Percentiles rank a stretch among this genome's conserved stretches.
Evolutionary conservation across 768 basidiomycete genomes (phyloP).

Genomic region (Lanmaoa pseudosensibilis): DNA sequence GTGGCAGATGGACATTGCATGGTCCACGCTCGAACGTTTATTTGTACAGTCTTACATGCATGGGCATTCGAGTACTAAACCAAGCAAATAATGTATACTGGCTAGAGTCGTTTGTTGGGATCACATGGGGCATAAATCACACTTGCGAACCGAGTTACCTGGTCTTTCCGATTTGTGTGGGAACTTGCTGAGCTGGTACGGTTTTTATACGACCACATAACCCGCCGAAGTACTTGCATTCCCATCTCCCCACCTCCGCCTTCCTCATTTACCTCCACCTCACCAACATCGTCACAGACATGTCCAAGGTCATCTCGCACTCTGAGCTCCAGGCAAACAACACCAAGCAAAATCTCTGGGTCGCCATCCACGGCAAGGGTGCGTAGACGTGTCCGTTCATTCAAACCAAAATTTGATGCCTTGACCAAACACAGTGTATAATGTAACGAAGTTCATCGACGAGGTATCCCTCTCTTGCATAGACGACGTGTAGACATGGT

Average conservation of each 20-base stretch:
- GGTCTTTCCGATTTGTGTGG: slow-evolving; percentile 20
- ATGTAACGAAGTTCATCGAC: slow-evolving; percentile 91
- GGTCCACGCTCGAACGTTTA: slow-evolving; percentile 81
- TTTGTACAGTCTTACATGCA: slow-evolving; percentile 36
- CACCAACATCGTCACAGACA: slow-evolving; percentile 25
- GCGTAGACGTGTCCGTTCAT: slow-evolving; percentile 4
- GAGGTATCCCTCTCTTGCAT: slow-evolving; percentile 55
- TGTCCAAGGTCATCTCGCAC: slow-evolving; percentile 58
- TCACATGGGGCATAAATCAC: too few species aligned
- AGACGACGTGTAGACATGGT: background rate
- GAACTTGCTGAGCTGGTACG: slow-evolving; percentile 26
- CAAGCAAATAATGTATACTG: slow-evolving; percentile 43
- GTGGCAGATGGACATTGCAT: slow-evolving; percentile 63
- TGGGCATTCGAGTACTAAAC: slow-evolving; percentile 84
- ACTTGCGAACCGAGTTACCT: too few species aligned
- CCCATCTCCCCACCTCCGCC: slow-evolving; percentile 3
- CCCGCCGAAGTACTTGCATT: background rate
- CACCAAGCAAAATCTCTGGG: slow-evolving; percentile 72
- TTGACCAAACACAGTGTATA: slow-evolving; percentile 65
- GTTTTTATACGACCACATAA: slow-evolving; percentile 17
- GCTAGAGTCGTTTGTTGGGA: background rate
- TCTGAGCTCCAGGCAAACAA: slow-evolving; percentile 80
- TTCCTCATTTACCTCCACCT: slow-evolving; percentile 14
- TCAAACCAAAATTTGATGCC: background rate
- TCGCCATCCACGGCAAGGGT: slow-evolving; percentile 89